Evolutionary conservation across 2,329 filamentous ascomycete species (phyloP).

Genomic region (Calycina marina): DNA sequence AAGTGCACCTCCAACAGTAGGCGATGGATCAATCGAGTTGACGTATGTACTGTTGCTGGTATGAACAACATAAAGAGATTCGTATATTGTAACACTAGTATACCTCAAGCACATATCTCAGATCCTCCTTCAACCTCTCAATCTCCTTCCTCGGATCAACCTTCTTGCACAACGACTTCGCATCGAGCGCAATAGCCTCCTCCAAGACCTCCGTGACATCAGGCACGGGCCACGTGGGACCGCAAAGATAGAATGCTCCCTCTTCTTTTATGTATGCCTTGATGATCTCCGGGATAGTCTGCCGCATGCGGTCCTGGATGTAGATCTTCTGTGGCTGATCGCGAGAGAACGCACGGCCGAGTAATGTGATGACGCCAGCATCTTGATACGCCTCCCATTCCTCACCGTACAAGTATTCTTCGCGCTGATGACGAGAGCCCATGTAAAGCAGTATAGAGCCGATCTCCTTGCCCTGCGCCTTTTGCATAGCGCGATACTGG

Average conservation of each 20-base stretch:
- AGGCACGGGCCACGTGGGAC: conserved; percentile 95
- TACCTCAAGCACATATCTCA: conserved; percentile 90
- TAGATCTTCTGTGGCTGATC: conserved; percentile 99
- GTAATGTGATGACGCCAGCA: conserved; percentile 84
- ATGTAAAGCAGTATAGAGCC: conserved; percentile 91
- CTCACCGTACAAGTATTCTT: conserved; percentile 97
- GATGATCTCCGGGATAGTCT: conserved; percentile 70
- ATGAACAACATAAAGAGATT: no score
- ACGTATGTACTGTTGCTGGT: no score
- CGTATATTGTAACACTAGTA: no score
- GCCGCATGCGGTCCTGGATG: conserved; percentile 94
- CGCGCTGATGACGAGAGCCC: conserved; percentile 89
- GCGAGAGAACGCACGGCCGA: conserved; percentile 87
- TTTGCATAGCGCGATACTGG: conserved; percentile 95
- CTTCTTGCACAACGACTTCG: conserved; percentile 58
- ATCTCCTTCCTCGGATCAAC: conserved; percentile 81
- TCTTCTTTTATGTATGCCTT: conserved; percentile 77
- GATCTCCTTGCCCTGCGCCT: conserved; percentile 91
- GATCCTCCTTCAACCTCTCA: conserved; percentile 90
- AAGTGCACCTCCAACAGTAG: no score
- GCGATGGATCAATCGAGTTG: no score
- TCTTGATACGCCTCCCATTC: conserved; percentile 98
- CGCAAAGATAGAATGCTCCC: conserved; percentile 92
- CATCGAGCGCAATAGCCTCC: conserved; percentile 75
- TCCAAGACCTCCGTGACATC: conserved; percentile 89